These are phyloP conservation scores for Pleurotus platypus DNA, from an alignment of 768 basidiomycete genomes.

Conservation along the genomic window DNA sequence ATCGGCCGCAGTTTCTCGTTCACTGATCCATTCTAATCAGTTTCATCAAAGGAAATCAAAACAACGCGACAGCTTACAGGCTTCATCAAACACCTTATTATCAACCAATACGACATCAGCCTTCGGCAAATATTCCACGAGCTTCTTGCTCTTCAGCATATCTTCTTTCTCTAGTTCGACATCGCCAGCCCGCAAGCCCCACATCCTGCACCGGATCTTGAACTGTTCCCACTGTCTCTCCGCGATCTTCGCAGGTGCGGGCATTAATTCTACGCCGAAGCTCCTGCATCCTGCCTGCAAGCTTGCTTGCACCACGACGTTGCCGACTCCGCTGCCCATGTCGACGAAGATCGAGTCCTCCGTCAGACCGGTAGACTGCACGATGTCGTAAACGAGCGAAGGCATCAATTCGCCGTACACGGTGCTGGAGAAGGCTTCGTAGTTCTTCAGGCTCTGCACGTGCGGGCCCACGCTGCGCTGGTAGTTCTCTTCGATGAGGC, in stretches of 20 bases:
- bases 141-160: conserved; percentile 68
- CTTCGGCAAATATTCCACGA: conserved; percentile 65
- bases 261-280: conserved; percentile 78
- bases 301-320: conserved; percentile 78
- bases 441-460: conserved; percentile 74
- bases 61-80: conserved; percentile 44
- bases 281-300: conserved; percentile 76
- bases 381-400: conserved; percentile 71
- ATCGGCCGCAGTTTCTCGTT: conserved; percentile 85
- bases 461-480: conserved; percentile 91
- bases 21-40: conserved; percentile 39
- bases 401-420: conserved; percentile 92
- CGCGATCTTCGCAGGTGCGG: conserved; percentile 79
- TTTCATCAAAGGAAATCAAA: not conserved
- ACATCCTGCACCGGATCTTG: conserved; percentile 78
- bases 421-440: conserved; percentile 79
- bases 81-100: conserved; percentile 79
- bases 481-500: conserved; percentile 87
- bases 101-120: conserved; percentile 93
- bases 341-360: conserved; percentile 74
- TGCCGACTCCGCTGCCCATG: conserved; percentile 83
- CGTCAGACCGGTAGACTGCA: conserved; percentile 49
- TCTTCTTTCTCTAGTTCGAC: conserved; percentile 83
- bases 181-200: conserved; percentile 77
- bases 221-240: conserved; percentile 72